A percentile compares a stretch with the other conserved stretches of the same genome.
Evolutionary conservation across 2,329 filamentous ascomycete species (phyloP).

Genomic region (Fusarium sp.): DNA sequence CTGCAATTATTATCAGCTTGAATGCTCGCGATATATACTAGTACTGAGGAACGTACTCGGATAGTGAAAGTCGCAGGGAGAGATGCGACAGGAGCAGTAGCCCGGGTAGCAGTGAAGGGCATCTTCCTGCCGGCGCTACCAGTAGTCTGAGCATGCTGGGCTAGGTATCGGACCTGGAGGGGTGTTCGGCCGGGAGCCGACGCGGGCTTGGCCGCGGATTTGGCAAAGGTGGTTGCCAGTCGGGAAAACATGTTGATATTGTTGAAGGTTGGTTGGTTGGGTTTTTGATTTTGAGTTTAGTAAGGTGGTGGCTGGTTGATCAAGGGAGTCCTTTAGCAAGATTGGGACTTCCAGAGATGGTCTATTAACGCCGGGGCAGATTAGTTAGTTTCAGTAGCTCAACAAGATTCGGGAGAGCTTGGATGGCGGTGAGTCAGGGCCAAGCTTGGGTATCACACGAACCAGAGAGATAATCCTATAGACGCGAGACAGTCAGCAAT

Average conservation of each 20-base stretch:
- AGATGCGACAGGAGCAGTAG: constrained; percentile 74
- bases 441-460: constrained; percentile 52
- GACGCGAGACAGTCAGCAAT: constrained; percentile 60
- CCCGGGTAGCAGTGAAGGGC: constrained; percentile 70
- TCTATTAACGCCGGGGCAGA: constrained; percentile 47
- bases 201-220: constrained; percentile 65
- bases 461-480: constrained; percentile 84
- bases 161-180: constrained; percentile 57
- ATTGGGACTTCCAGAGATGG: constrained; percentile 61
- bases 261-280: constrained; percentile 26
- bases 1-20: constrained; percentile 58
- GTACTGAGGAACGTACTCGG: constrained; percentile 70
- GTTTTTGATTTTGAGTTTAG: constrained; percentile 29
- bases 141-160: constrained; percentile 62
- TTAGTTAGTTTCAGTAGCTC: constrained; percentile 39
- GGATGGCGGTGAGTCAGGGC: constrained; percentile 61
- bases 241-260: constrained; percentile 71
- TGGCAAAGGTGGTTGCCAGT: constrained; percentile 67
- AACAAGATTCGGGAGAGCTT: constrained; percentile 23
- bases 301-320: constrained; percentile 29
- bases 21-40: no score
- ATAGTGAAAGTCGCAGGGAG: constrained; percentile 90
- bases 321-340: constrained; percentile 46
- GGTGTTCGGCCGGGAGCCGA: constrained; percentile 58
- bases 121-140: constrained; percentile 80